These are phyloP conservation scores for Bruguiera sexangula DNA, from an alignment of 345 rosid genomes.

Conservation along the genomic window DNA sequence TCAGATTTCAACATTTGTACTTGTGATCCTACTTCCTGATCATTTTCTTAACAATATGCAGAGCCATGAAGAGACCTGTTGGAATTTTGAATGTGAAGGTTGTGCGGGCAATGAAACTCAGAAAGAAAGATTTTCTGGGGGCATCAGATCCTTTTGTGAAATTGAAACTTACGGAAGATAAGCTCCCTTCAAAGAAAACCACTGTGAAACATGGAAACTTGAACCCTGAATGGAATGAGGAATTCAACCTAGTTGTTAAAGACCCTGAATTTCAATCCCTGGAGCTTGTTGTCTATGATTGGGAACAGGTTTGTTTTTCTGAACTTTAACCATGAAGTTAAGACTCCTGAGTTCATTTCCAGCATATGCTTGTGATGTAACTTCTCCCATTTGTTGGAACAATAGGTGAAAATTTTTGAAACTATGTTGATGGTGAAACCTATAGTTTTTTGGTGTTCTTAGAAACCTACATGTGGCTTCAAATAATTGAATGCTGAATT, in stretches of 20 bases:
- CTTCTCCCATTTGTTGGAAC: too few relatives aligned
- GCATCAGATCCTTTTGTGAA: constrained; percentile 94
- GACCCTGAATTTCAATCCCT: constrained; percentile 74
- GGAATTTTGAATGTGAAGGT: constrained; percentile 83
- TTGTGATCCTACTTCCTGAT: neutral
- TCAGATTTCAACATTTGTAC: neutral
- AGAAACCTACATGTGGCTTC: neutral
- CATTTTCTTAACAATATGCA: constrained; percentile 26
- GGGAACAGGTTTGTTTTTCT: constrained; percentile 73
- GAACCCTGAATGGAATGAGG: constrained; percentile 99
- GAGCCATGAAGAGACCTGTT: constrained; percentile 82
- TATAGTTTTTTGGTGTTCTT: too few relatives aligned
- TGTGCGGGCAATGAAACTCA: constrained; percentile 68
- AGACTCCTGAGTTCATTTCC: neutral
- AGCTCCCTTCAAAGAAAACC: constrained; percentile 76
- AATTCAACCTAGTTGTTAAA: constrained; percentile 62
- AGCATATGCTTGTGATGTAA: too few relatives aligned
- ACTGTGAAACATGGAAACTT: constrained; percentile 81
- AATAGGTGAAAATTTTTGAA: too few relatives aligned
- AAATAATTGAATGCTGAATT: neutral
- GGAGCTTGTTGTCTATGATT: constrained; percentile 66
- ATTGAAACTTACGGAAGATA: constrained; percentile 77
- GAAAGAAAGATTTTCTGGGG: constrained; percentile 85
- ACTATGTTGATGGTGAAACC: too few relatives aligned
- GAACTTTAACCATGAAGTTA: neutral